Evolutionary conservation across 1,284 basidiomycete species (phyloP), one percentile per base, ranked within the genome.

Genomic region (Apiotrichum laibachii): DNA sequence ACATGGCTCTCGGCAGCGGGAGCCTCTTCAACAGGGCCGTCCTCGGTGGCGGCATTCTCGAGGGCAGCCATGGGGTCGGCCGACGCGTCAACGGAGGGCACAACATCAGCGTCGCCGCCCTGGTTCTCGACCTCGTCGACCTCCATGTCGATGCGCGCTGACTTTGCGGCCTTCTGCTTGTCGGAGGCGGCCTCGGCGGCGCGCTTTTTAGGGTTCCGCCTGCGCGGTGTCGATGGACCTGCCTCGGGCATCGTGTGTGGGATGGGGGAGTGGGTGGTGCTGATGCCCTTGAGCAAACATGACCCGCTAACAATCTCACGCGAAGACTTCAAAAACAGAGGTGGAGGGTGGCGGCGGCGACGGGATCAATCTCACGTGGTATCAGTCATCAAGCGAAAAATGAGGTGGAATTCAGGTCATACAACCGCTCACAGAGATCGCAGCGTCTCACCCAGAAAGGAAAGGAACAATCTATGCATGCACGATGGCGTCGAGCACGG

Each of bases 21-120:
- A 0, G 59, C 62, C 54, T 65, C 63, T 34, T 62, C 60, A 3
- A 71, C 62, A 1, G 60, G 61, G 2, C 58, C 56, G 43, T 62
- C 60, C 16, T 42, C 50, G 11, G 43, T 43, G 2, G 48, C 52
- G 26, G 64, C 61, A 11, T 59, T 57, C 13, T 53, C 59, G 18
- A 66, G 59, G 1, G 61, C 60, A 22, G 56, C 61, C 66, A 66
- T 68, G 1, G 66, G 62, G 47, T 67, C 66, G 19, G 34, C 53
- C n/a, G 44, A 34, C 10, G 52, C 40, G 26, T 31, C 26, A 31
- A 31, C 26, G 4, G 26, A 31, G 26, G 26, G 26, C 26, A 31
- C 26, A 7, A 31, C 26, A 31, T 31, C 26, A n/a, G 37, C 40
- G 11, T 42, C 49, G 11, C 42, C 46, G 7, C 50, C 56, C 13